A percentile compares a stretch with the other conserved stretches of the same genome.
phyloP scores from a whole-genome alignment of 148 eudicot genomes.

The Chenopodium suecicum region DNA sequence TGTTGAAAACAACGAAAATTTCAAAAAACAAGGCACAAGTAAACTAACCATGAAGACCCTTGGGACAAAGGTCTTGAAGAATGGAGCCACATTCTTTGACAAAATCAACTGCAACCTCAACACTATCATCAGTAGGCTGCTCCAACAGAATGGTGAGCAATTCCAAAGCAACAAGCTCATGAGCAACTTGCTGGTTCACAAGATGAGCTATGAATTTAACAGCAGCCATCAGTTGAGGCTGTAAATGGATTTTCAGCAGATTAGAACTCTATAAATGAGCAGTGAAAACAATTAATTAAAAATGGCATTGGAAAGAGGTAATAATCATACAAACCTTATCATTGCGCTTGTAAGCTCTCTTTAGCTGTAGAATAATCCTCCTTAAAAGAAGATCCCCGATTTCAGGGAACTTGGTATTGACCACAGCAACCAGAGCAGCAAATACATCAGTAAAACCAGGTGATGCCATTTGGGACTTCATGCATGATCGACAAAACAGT shows the following conservation, averaged over 20 bases:
- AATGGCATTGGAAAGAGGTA: not conserved
- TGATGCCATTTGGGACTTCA: conserved; percentile 95
- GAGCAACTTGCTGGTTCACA: conserved; percentile 90
- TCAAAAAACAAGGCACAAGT: not conserved
- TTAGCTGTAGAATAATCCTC: conserved; percentile 75
- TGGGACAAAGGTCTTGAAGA: conserved; percentile 80
- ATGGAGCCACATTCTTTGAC: conserved; percentile 88
- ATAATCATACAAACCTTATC: conserved; percentile 54
- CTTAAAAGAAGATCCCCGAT: conserved; percentile 77
- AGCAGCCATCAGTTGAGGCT: conserved; percentile 89
- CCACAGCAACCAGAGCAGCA: conserved; percentile 87
- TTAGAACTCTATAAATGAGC: not conserved
- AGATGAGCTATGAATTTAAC: conserved; percentile 92
- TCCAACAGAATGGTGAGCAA: conserved; percentile 70
- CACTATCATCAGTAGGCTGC: conserved; percentile 93
- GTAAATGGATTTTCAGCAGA: conserved; percentile 17
- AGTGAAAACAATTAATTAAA: not conserved
- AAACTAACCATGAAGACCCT: conserved; percentile 78
- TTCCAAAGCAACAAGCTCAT: conserved; percentile 88
- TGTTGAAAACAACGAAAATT: not conserved
- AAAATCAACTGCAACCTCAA: conserved; percentile 94
- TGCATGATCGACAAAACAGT: conserved; percentile 78
- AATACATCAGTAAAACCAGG: conserved; percentile 86
- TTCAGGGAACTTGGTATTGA: conserved; percentile 82
- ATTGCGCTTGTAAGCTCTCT: conserved; percentile 82